A percentile compares a stretch with the other conserved stretches of the same genome.
Conservation (phyloP, 148 eudicot species). For the Rhododendron williamsianum region DNA sequence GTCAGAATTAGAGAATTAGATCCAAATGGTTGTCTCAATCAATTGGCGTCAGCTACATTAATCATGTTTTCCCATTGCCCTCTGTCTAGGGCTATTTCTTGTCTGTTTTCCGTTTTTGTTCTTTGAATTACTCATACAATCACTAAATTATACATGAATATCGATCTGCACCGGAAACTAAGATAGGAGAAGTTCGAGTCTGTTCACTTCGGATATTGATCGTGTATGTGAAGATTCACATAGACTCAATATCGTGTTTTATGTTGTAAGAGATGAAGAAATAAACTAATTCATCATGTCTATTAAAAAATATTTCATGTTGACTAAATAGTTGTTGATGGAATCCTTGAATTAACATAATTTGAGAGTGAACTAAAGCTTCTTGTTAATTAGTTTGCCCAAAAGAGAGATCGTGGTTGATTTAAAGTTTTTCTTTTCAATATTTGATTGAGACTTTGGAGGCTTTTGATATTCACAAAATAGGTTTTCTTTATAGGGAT, state of each 20-base stretch:
- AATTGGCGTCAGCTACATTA: no score
- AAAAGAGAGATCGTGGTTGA: not conserved
- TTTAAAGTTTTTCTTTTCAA: not conserved
- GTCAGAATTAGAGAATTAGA: not conserved
- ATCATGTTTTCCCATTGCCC: no score
- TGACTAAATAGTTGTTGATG: not conserved
- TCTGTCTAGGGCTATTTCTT: no score
- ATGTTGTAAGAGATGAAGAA: not conserved
- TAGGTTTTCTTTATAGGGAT: not conserved
- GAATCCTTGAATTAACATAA: not conserved
- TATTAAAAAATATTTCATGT: not conserved
- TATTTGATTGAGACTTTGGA: not conserved
- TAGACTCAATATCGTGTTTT: not conserved
- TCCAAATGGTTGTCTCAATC: not conserved
- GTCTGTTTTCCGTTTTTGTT: not conserved
- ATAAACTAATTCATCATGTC: not conserved
- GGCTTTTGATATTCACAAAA: not conserved
- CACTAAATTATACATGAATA: not conserved
- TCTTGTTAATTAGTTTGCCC: not conserved
- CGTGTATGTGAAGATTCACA: not conserved
- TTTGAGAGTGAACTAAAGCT: not conserved
- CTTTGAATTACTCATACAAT: not conserved
- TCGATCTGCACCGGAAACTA: not conserved
- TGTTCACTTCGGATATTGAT: not conserved
- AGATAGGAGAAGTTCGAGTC: not conserved